Evolutionary conservation across 1,139 yeast genomes (phyloP), one percentile per base, ranked within the genome.

Genomic region (Pichia sp.): DNA sequence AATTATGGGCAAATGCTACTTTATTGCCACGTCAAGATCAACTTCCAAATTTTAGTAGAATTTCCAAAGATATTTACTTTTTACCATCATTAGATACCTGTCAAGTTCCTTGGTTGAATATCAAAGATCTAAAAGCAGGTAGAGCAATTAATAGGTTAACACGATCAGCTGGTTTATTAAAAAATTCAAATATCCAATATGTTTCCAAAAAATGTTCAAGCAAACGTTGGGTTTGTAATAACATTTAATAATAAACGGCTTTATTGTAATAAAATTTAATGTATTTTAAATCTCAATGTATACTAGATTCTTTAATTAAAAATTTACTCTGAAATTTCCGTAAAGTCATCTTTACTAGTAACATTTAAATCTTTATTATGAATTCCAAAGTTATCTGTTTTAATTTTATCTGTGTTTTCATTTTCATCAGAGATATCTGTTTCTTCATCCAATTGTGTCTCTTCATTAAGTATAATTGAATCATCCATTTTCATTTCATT

Each of bases 1-100:
- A 76, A 56, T 62, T 77, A 40, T 77, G 81, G 81, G 66, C 69
- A 48, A 66, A 65, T 41, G 74, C 75, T n/a, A 67, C 75, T 3
- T 66, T 78, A 39, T 68, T 69, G 5, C 79, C 79, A n/a, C 61
- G 83, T 48, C 28, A 46, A 0, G 81, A 76, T 55, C 58, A 57
- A 2, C 56, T 66, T 2, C 74, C 75, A 0, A 44, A 51, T 58
- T 69, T 29, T 61, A 65, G 47, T 49, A 58, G 44, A 51, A 56
- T 44, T 39, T 54, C 31, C 7, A 35, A 51, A 28, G 42, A 49
- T 39, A 46, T 53, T 7, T 39, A 33, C 7, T 49, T 50, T 6
- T 11, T n/a, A 27, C 37, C 47, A 9, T 46, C 52, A 7, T 11
- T 49, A 28, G 43, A 49, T 9, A 40, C 36, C 5, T 44, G 45